Base-by-base conservation (phyloP, 352 stramenopile genomes). In the Globisporangium sylvaticum region DNA sequence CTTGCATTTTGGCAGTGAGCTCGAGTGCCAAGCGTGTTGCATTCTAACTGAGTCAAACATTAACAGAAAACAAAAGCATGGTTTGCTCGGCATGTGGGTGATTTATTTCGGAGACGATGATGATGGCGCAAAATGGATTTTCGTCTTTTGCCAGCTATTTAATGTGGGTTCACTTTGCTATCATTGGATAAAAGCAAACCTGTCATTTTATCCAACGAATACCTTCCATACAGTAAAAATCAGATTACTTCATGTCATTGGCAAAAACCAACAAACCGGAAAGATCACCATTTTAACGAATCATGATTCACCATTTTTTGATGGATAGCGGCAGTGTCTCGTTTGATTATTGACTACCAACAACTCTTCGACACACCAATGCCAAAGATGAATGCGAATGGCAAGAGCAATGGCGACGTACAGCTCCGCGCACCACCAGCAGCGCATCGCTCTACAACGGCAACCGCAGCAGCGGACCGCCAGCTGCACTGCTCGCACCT, bases 401-500 rank as follows among this genome's bases (percentile, higher is more conserved):
- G 48, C 55, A n/a, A n/a, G n/a, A n/a, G n/a, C n/a, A 44, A 22
- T 12, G 31, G 12, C 9, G 20, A 44, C 55, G 18, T 8, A 3
- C 18, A 48, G 31, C 55, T 10, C 10, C 20, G 12, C n/a, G 39
- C n/a, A n/a, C n/a, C n/a, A n/a, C n/a, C n/a, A n/a, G n/a, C n/a
- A n/a, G n/a, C n/a, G n/a, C n/a, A n/a, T n/a, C n/a, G n/a, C n/a
- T n/a, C n/a, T n/a, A n/a, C n/a, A n/a, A n/a, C n/a, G n/a, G n/a
- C n/a, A n/a, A n/a, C n/a, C n/a, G 20, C 54, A 10, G 7, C 29
- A 14, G 5, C 42, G 12, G 18, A 50, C n/a, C 59, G 25, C 9
- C 59, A 63, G 15, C 57, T 55, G 22, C 34, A 70, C 8, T 8
- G 29, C 32, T 31, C 48, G 50, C 27, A 22, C 8, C 59, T 71